Conservation (phyloP, 768 basidiomycete species). For the Termitomyces sp. region DNA sequence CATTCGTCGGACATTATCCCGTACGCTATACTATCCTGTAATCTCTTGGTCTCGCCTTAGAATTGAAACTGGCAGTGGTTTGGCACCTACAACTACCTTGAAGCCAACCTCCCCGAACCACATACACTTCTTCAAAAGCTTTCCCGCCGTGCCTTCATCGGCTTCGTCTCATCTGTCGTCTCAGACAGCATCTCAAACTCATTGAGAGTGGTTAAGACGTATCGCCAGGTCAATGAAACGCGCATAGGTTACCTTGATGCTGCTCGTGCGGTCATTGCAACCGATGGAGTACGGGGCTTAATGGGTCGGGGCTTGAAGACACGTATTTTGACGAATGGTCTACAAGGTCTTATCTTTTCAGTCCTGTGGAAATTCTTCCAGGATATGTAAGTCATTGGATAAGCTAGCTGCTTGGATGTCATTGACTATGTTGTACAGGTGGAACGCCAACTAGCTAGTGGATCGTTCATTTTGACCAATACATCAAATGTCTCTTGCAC, state of each 20-base stretch:
- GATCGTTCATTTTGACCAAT: not conserved
- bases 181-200: constrained; percentile 89
- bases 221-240: constrained; percentile 84
- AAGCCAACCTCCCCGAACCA: constrained; percentile 52
- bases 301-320: constrained; percentile 91
- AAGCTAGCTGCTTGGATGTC: not conserved
- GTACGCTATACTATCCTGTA: constrained; percentile 26
- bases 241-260: constrained; percentile 77
- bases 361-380: constrained; percentile 88
- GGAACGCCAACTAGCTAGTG: constrained; percentile 18
- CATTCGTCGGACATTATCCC: constrained; percentile 90
- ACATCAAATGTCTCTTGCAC: not conserved
- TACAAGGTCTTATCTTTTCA: constrained; percentile 89
- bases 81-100: constrained; percentile 78
- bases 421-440: constrained; percentile 14
- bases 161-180: constrained; percentile 79
- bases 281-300: constrained; percentile 74
- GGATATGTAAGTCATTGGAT: constrained; percentile 62
- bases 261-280: constrained; percentile 66
- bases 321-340: constrained; percentile 81
- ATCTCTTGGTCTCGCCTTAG: not conserved
- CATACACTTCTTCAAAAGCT: constrained; percentile 53
- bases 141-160: constrained; percentile 81
- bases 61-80: constrained; percentile 57
- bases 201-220: constrained; percentile 91